Conservation (phyloP, 805 yeast species). For the Wickerhamiella siamensis region DNA sequence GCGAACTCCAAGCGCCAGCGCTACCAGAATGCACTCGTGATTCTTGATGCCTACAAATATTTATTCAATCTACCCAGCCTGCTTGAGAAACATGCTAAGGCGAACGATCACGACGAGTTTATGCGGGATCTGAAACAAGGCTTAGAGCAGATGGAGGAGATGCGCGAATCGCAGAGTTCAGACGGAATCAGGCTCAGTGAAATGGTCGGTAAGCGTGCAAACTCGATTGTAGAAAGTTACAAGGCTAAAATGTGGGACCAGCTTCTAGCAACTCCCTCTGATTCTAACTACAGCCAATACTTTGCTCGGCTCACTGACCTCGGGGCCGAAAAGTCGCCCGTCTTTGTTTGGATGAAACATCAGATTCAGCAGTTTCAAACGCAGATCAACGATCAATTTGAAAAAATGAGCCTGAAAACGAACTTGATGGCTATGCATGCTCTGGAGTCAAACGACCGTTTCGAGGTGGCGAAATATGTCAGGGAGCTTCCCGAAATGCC, state of each 20-base stretch:
- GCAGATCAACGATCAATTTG: constrained; percentile 30
- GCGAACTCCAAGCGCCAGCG: constrained; percentile 35
- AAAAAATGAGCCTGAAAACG: constrained; percentile 21
- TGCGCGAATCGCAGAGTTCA: constrained; percentile 16
- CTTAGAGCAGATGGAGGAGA: constrained; percentile 21
- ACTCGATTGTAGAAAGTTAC: constrained; percentile 38
- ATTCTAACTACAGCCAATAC: constrained; percentile 23
- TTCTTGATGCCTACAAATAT: constrained; percentile 38
- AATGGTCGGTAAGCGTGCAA: constrained; percentile 44
- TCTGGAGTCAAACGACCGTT: constrained; percentile 3
- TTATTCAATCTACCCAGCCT: constrained; percentile 45
- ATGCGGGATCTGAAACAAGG: constrained; percentile 45
- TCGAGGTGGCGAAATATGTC: constrained; percentile 10
- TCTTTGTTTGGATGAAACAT: constrained; percentile 43
- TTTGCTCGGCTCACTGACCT: constrained; percentile 47
- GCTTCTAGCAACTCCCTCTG: constrained; percentile 25
- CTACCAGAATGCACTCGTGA: constrained; percentile 34
- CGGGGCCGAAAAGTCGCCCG: constrained; percentile 51
- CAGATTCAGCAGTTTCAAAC: constrained; percentile 31
- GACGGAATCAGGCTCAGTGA: constrained; percentile 30
- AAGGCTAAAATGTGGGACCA: constrained; percentile 39
- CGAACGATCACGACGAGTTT: constrained; percentile 43
- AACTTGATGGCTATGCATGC: constrained; percentile 12
- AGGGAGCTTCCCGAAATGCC: neutral
- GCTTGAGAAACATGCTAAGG: constrained; percentile 30